Conservation (phyloP, 202 grass and related monocot species). For the Hordeum pubiflorum region DNA sequence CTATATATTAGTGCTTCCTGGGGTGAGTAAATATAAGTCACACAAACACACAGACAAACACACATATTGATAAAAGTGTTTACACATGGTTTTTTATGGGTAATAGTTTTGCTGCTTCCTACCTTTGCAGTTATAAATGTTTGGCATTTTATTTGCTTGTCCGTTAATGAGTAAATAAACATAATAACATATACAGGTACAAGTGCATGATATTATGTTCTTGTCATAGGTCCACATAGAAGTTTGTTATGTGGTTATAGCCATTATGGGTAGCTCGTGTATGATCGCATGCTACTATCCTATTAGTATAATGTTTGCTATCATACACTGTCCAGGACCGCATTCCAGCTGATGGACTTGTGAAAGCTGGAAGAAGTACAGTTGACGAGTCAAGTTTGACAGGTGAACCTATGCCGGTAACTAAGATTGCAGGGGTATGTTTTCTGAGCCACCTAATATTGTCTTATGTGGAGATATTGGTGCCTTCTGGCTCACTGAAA, state of each 20-base stretch:
- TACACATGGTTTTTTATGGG: background rate
- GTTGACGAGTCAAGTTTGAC: constrained; percentile 96
- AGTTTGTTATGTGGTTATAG: constrained; percentile 9
- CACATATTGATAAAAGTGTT: background rate
- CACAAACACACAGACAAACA: background rate
- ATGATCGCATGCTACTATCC: background rate
- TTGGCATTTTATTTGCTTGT: constrained; percentile 3
- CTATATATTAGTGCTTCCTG: constrained; percentile 66
- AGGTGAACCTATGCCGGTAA: constrained; percentile 89
- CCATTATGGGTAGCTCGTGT: background rate
- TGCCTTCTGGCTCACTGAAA: constrained; percentile 9
- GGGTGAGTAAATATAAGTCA: constrained; percentile 48
- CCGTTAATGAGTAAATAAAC: constrained; percentile 5
- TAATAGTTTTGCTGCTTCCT: constrained; percentile 7
- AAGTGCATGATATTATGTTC: background rate
- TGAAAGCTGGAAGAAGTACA: constrained; percentile 85
- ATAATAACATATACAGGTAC: background rate
- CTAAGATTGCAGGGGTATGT: constrained; percentile 81
- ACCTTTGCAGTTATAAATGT: background rate
- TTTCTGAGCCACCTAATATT: constrained; percentile 5
- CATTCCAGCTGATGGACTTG: constrained; percentile 82
- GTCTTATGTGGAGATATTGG: background rate
- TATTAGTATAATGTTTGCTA: constrained; percentile 24
- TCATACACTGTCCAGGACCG: constrained; percentile 53
- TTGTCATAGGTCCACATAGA: background rate